Base-by-base conservation (phyloP, 1,284 basidiomycete genomes). In the Malassezia yamatoensis region DNA sequence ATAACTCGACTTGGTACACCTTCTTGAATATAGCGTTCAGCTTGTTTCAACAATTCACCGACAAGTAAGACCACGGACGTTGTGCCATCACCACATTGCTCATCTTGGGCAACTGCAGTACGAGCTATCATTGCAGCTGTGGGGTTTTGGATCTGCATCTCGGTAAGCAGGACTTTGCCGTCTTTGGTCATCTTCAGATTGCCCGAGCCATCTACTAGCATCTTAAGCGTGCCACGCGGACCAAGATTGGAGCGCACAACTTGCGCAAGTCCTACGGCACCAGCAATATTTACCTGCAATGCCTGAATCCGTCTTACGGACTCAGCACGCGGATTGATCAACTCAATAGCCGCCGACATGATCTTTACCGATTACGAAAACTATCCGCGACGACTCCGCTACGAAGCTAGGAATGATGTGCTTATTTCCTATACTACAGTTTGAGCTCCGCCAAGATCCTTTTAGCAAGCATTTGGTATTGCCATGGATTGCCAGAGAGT, bases 141-240 rank as follows among this genome's bases (percentile, higher is more conserved):
- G 16, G 94, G 94, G 77, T 99, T 98, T 78, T 82, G 67, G 70
- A 99, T 99, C 80, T 98, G 94, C 94, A 99, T 99, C 79, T 99
- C 94, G 40, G 91, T 96, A 53, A 99, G 81, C 53, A 99, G 79
- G 42, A 96, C 93, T 79, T 98, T 98, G 67, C 94, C 94, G 75
- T 98, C 94, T 80, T 98, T 99, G 67, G 94, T 98, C 88, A 99
- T 94, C 82, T 96, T 98, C 77, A 99, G 91, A 80, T 94, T 90
- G 13, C 94, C 94, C n/a, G 91, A 82, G 58, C 94, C 94, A 77
- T 98, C 94, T 45, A 99, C 94, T 44, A 99, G 84, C 91, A 99
- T 96, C 81, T 99, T 99, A 66, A 96, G 83, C 3, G 93, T 96
- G 58, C 67, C 57, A 55, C 60, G 53, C 24, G 61, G 66, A 86